phyloP scores from a whole-genome alignment of 1,284 basidiomycete species.

The Lignosus rhinocerotis region DNA sequence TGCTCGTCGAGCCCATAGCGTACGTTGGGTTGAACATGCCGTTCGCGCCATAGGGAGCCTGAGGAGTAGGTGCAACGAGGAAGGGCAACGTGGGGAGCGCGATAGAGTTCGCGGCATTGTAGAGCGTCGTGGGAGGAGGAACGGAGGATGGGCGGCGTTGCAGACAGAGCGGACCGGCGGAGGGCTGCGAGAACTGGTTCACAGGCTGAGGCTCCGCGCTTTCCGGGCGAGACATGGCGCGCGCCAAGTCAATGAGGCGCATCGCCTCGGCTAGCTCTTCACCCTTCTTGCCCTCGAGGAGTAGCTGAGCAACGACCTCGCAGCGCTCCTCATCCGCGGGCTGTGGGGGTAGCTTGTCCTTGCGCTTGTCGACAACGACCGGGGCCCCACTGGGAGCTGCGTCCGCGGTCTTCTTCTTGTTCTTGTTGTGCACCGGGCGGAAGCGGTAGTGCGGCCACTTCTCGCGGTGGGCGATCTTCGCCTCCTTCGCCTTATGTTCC shows the following conservation, averaged over 20 bases:
- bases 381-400: slow-evolving; percentile 8
- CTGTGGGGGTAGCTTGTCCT: slow-evolving; percentile 31
- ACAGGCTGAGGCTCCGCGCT: slow-evolving; percentile 20
- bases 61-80: slow-evolving; percentile 22
- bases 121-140: slow-evolving; percentile 51
- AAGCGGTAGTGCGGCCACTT: slow-evolving; percentile 72
- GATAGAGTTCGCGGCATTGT: slow-evolving; percentile 42
- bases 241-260: slow-evolving; percentile 48
- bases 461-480: slow-evolving; percentile 64
- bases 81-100: slow-evolving; percentile 44
- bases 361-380: slow-evolving; percentile 18
- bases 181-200: slow-evolving; percentile 13
- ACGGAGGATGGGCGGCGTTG: slow-evolving; percentile 67
- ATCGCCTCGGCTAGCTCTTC: slow-evolving; percentile 65
- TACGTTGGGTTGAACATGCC: slow-evolving; percentile 18
- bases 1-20: slow-evolving; percentile 14
- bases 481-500: slow-evolving; percentile 64
- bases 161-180: slow-evolving; percentile 30
- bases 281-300: slow-evolving; percentile 47
- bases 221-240: slow-evolving; percentile 27
- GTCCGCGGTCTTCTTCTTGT: slow-evolving; percentile 39
- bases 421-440: slow-evolving; percentile 66
- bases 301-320: slow-evolving; percentile 55
- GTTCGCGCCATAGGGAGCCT: slow-evolving; percentile 12
- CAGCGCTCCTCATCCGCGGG: slow-evolving; percentile 46